Conservation (phyloP, 148 eudicot genomes). For the Camellia japonica region DNA sequence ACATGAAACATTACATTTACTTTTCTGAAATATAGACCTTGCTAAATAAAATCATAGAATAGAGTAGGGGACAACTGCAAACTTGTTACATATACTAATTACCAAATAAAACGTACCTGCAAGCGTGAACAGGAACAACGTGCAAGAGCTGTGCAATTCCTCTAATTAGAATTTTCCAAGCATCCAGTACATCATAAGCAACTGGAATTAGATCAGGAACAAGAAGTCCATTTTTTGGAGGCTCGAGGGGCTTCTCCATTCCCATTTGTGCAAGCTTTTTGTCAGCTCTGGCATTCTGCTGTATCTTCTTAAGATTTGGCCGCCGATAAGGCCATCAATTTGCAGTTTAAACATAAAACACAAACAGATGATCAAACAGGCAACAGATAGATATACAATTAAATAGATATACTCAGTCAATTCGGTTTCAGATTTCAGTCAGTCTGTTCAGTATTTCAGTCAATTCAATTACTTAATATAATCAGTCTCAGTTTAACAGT, state of each 20-base stretch:
- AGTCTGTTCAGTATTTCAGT: no score
- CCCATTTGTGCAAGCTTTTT: constrained; percentile 83
- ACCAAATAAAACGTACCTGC: constrained; percentile 51
- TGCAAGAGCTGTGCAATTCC: constrained; percentile 92
- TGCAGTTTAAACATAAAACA: no score
- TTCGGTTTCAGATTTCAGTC: no score
- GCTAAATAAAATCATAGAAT: not conserved
- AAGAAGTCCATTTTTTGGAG: constrained; percentile 83
- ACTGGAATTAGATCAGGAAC: constrained; percentile 76
- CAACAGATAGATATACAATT: no score
- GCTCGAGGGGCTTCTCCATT: constrained; percentile 81
- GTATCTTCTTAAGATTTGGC: constrained; percentile 60
- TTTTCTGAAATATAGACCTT: not conserved
- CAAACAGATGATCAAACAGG: no score
- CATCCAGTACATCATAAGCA: constrained; percentile 77
- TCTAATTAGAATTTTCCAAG: constrained; percentile 78
- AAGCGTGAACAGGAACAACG: constrained; percentile 76
- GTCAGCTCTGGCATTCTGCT: constrained; percentile 58
- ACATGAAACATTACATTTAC: constrained; percentile 6
- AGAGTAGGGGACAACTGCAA: not conserved
- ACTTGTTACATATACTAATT: not conserved
- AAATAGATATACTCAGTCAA: no score
- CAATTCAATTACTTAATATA: no score
- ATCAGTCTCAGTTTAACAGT: no score
- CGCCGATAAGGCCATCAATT: no score